Base-by-base conservation (phyloP, 139 green algal species). In the Edaphochlamys debaryana region DNA sequence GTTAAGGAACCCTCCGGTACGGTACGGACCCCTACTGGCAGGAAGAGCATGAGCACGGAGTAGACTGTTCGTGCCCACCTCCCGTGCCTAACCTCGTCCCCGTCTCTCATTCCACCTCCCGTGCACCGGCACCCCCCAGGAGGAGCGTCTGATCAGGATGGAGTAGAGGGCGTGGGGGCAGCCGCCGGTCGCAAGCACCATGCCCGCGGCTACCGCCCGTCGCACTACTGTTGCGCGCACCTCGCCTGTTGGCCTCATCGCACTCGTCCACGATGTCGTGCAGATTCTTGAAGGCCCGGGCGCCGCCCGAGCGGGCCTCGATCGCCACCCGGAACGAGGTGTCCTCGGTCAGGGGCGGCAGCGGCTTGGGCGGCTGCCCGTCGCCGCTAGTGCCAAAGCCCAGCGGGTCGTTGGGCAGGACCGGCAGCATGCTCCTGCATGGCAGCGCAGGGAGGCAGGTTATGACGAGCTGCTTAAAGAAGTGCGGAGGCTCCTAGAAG, bases 291-390 rank as follows among this genome's bases (percentile, higher is more conserved):
- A 80, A 58, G 37, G 36, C 69, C 8, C 73, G 56, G 11, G 37
- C 25, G 27, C 32, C 34, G 17, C 73, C 73, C 56, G 37, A 8
- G 9, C 73, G 56, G 13, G 73, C 36, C 73, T 80, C 73, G 0
- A 80, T 5, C 73, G 67, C 52, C 73, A 80, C 73, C 0, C 73
- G 73, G 56, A 80, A 37, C 37, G 56, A n/a, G n/a, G n/a, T n/a
- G n/a, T n/a, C n/a, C n/a, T n/a, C n/a, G n/a, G n/a, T n/a, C n/a
- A n/a, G n/a, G n/a, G n/a, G n/a, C n/a, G n/a, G n/a, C n/a, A n/a
- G n/a, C n/a, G n/a, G n/a, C n/a, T n/a, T n/a, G 58, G 56, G 37
- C 15, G 22, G 19, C 54, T 9, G 23, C 54, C 20, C 19, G 22
- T 30, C 22, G 45, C 9, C 45, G 13, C 11, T 54, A 54, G 52